Evolutionary conservation across 1,284 basidiomycete species (phyloP), one percentile per base, ranked within the genome.

Genomic region (Cryptococcus amylolentus): DNA sequence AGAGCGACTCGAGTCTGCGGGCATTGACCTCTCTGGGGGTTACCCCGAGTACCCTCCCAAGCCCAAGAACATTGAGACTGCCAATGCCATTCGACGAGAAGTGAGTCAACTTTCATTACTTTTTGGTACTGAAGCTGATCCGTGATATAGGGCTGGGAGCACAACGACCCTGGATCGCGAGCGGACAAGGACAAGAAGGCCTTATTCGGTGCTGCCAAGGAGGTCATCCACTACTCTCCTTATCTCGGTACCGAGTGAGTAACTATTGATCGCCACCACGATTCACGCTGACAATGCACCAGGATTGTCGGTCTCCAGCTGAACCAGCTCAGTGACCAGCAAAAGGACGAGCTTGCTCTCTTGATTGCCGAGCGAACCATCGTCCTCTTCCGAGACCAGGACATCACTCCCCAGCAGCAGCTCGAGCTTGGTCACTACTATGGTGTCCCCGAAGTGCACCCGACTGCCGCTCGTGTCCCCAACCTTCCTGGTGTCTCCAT

Each of bases 361-460:
- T 63, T 72, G 13, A 64, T 72, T 0, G 59, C 67, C 10, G 73
- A 63, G 57, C 69, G 68, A 58, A 61, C 54, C 47, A 63, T 68
- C 40, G 74, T 68, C 43, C 68, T 48, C 9, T 48, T 48, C 46
- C 46, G 46, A 28, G 46, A 48, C 46, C 46, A 48, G 46, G 62
- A 67, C 28, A 40, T 67, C 20, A 56, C 67, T 10, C 65, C 66
- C 9, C 63, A 64, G 44, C 43, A 56, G 37, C 66, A 67, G 54
- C 54, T 54, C 5, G 65, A 68, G 46, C 61, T 69, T 13, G 69
- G 69, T 23, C 54, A 54, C 9, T 66, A 68, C 60, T 63, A 62
- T 46, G 68, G 67, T 18, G 60, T 63, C 12, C 60, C 61, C 52
- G 52, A 88, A 86, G 66, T 88, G 88, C 72, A 87, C 82, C 71